Percentiles rank a stretch among this genome's conserved stretches.
These are phyloP conservation scores for Cerrena zonata DNA, from an alignment of 1,284 basidiomycete genomes.

Conservation along the genomic window DNA sequence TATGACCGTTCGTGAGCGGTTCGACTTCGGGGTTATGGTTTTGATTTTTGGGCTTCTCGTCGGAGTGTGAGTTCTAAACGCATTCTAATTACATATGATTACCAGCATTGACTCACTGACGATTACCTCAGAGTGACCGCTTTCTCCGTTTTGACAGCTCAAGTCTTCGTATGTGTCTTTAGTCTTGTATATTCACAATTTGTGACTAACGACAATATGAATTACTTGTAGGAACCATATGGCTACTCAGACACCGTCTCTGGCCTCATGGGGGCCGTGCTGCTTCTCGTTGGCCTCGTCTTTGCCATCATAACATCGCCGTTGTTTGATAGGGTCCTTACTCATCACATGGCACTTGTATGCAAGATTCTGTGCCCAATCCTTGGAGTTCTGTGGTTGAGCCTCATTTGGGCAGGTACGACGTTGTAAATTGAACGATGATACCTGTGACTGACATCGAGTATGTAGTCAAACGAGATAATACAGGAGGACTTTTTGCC, in stretches of 20 bases:
- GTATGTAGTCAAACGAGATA: constrained; percentile 50
- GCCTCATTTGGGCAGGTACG: constrained; percentile 72
- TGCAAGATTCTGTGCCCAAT: constrained; percentile 57
- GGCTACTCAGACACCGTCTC: constrained; percentile 62
- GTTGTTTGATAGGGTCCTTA: constrained; percentile 72
- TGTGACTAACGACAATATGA: neutral
- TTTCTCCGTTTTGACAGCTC: constrained; percentile 59
- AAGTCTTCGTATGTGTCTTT: constrained; percentile 53
- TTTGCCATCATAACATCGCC: constrained; percentile 63
- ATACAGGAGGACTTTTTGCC: constrained; percentile 54
- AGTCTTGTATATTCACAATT: neutral
- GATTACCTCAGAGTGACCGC: constrained; percentile 32
- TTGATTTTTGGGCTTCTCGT: constrained; percentile 60
- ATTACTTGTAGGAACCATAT: constrained; percentile 49
- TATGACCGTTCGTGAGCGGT: constrained; percentile 60
- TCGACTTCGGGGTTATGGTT: constrained; percentile 60
- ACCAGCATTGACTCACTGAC: neutral
- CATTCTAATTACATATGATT: too few species aligned
- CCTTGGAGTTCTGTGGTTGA: constrained; percentile 58
- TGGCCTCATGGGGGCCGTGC: constrained; percentile 63
- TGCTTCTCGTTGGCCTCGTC: constrained; percentile 65
- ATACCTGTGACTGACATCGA: neutral
- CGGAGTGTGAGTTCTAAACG: constrained; percentile 51
- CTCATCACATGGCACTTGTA: constrained; percentile 57
- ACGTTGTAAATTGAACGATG: neutral